Conservation (phyloP, 257 asterid genomes). For the Handroanthus guayacan region DNA sequence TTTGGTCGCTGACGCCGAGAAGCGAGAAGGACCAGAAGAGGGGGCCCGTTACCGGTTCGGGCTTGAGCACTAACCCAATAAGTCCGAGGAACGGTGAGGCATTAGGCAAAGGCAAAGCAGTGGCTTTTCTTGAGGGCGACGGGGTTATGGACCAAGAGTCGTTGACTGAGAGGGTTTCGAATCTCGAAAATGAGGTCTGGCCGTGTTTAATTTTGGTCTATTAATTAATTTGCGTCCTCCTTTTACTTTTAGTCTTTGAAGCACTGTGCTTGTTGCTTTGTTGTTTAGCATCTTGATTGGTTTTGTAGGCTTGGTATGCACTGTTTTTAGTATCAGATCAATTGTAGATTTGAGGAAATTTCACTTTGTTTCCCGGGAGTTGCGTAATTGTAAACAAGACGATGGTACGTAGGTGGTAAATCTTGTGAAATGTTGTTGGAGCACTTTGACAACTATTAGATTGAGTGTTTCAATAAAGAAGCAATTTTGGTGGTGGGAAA, state of each 20-base stretch:
- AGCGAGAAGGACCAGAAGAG: slow-evolving; percentile 58
- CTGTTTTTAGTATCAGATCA: slow-evolving; percentile 8
- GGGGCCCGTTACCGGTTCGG: slow-evolving; percentile 54
- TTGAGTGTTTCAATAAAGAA: not conserved
- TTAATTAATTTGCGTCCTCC: slow-evolving; percentile 9
- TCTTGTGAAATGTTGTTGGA: not conserved
- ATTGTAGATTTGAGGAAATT: slow-evolving; percentile 8
- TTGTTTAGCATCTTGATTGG: slow-evolving; percentile 27
- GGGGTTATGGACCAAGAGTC: slow-evolving; percentile 61
- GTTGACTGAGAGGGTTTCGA: slow-evolving; percentile 54
- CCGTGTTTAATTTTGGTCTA: slow-evolving; percentile 34
- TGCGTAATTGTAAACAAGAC: not conserved
- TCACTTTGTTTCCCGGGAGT: not conserved
- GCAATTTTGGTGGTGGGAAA: slow-evolving; percentile 9
- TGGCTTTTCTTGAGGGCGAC: slow-evolving; percentile 48
- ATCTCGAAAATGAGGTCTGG: slow-evolving; percentile 83
- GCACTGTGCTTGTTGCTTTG: slow-evolving; percentile 23
- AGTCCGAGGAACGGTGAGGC: slow-evolving; percentile 56
- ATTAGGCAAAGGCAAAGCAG: slow-evolving; percentile 54
- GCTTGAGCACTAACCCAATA: slow-evolving; percentile 44
- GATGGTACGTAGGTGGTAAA: not conserved
- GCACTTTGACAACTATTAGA: slow-evolving; percentile 11
- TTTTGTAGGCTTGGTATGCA: slow-evolving; percentile 15
- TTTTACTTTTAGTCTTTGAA: not conserved
- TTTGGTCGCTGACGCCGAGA: slow-evolving; percentile 74